Conservation (phyloP, 2,329 filamentous ascomycete species). For the Cladophialophora carrionii region DNA sequence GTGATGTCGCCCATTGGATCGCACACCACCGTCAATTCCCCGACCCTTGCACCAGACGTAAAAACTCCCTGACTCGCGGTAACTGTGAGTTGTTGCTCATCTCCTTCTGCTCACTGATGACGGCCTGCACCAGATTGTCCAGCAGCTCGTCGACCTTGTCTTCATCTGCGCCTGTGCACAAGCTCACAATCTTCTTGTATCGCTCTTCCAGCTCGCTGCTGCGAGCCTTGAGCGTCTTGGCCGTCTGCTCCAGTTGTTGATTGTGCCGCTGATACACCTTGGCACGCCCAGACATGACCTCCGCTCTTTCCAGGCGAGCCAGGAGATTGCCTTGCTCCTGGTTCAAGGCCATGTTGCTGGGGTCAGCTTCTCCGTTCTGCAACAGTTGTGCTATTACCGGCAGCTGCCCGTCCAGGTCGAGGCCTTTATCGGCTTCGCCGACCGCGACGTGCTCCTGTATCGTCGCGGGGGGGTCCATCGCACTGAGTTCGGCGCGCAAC, state of each 20-base stretch:
- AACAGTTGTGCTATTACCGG: slow-evolving; percentile 45
- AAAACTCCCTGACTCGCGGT: slow-evolving; percentile 74
- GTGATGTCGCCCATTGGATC: background rate
- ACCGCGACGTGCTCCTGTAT: slow-evolving; percentile 45
- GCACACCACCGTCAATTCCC: slow-evolving; percentile 24
- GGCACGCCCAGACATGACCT: slow-evolving; percentile 68
- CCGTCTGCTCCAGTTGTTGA: slow-evolving; percentile 66
- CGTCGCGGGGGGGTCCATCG: slow-evolving; percentile 46
- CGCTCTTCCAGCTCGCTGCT: slow-evolving; percentile 84
- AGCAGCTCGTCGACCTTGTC: slow-evolving; percentile 78
- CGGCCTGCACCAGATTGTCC: slow-evolving; percentile 77
- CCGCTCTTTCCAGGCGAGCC: slow-evolving; percentile 60
- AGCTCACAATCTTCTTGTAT: slow-evolving; percentile 82
- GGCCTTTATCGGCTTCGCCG: slow-evolving; percentile 54
- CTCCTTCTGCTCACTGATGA: slow-evolving; percentile 61
- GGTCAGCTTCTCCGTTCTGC: slow-evolving; percentile 43
- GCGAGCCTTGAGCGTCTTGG: slow-evolving; percentile 72
- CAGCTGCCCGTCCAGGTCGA: slow-evolving; percentile 45
- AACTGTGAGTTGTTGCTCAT: slow-evolving; percentile 71
- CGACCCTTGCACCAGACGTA: slow-evolving; percentile 72
- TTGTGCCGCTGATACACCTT: slow-evolving; percentile 73
- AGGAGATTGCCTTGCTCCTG: slow-evolving; percentile 50
- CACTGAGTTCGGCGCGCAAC: slow-evolving; percentile 60
- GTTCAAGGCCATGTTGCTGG: slow-evolving; percentile 48
- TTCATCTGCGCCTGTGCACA: slow-evolving; percentile 81